A percentile compares a stretch with the other conserved stretches of the same genome.
Conservation (phyloP, 257 asterid species). For the Plantago ovata region DNA sequence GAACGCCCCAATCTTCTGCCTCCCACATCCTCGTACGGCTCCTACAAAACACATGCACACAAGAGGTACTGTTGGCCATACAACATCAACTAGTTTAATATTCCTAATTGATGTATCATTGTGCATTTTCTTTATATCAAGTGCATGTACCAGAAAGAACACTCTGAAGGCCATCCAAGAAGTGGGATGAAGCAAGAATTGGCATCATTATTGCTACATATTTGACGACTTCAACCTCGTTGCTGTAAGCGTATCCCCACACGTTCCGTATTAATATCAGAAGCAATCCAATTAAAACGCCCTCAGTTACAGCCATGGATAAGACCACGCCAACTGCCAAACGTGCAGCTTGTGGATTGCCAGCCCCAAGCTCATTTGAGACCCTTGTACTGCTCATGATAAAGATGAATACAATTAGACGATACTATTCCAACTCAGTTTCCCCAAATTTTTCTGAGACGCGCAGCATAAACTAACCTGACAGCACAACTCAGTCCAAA, state of each 20-base stretch:
- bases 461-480: constrained; percentile 45
- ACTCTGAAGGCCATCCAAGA: constrained; percentile 71
- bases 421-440: background rate
- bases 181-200: constrained; percentile 65
- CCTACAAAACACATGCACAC: constrained; percentile 31
- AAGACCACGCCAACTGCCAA: constrained; percentile 56
- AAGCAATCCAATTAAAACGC: constrained; percentile 41
- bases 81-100: background rate
- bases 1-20: constrained; percentile 84
- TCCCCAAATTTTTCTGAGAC: too few species aligned
- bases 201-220: constrained; percentile 75
- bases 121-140: background rate
- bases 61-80: background rate
- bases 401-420: background rate
- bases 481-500: constrained; percentile 78
- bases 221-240: constrained; percentile 47
- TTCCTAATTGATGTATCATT: too few species aligned
- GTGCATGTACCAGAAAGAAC: constrained; percentile 64
- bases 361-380: constrained; percentile 81
- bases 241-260: constrained; percentile 80
- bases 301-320: constrained; percentile 43
- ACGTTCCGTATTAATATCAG: constrained; percentile 43
- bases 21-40: constrained; percentile 70
- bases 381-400: constrained; percentile 62
- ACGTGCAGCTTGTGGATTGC: constrained; percentile 54